Evolutionary conservation across 75 land plant genomes (phyloP).

Genomic region (Selaginella tamariscina): DNA sequence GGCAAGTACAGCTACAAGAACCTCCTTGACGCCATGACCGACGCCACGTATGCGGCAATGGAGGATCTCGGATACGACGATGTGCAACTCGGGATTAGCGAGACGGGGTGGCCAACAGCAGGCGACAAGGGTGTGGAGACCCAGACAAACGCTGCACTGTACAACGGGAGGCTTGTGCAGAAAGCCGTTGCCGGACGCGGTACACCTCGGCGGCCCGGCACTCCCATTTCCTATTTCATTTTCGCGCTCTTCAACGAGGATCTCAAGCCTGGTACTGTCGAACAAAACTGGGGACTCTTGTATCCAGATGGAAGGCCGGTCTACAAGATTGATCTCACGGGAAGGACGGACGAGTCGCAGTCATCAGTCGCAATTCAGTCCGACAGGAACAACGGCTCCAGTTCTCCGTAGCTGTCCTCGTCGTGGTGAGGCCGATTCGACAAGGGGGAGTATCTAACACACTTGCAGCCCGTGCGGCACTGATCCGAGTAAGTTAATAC

Average conservation of each 20-base stretch:
- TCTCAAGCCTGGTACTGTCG: slow-evolving; percentile 17
- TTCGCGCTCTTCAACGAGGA: slow-evolving; percentile 37
- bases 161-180: neutral
- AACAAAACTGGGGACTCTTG: slow-evolving; percentile 26
- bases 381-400: too few relatives aligned
- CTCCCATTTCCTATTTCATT: slow-evolving; percentile 17
- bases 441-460: too few relatives aligned
- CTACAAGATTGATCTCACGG: too few relatives aligned
- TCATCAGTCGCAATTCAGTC: too few relatives aligned
- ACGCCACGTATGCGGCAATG: neutral
- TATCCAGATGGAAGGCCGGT: too few relatives aligned
- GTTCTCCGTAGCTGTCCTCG: too few relatives aligned
- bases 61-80: neutral
- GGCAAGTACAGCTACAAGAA: too few relatives aligned
- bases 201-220: slow-evolving; percentile 26
- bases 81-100: neutral
- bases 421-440: too few relatives aligned
- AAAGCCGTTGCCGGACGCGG: slow-evolving; percentile 1
- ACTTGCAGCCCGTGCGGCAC: too few relatives aligned
- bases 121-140: neutral
- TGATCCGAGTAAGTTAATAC: too few relatives aligned
- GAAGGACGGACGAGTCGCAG: too few relatives aligned
- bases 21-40: neutral
- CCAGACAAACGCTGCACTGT: neutral
- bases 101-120: neutral